phyloP scores from a whole-genome alignment of 768 basidiomycete genomes.

The Tricholoma furcatifolium region DNA sequence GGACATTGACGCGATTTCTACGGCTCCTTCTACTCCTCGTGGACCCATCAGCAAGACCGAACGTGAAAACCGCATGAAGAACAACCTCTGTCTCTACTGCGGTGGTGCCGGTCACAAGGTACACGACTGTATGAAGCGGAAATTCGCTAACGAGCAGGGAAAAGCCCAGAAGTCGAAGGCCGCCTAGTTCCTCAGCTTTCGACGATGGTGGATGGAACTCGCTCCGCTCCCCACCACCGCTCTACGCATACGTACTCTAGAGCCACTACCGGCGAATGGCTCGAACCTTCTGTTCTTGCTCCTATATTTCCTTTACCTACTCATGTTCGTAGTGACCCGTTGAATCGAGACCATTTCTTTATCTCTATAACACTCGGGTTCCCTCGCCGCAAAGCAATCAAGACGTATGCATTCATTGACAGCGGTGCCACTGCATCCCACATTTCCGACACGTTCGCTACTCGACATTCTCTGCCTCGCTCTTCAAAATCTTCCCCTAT shows the following conservation, averaged over 20 bases:
- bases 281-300: conserved; percentile 13
- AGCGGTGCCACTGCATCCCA: conserved; percentile 33
- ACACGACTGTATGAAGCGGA: conserved; percentile 24
- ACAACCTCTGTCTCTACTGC: conserved; percentile 36
- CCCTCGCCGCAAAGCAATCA: conserved; percentile 28
- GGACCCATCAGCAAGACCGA: conserved; percentile 28
- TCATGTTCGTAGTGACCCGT: conserved; percentile 10
- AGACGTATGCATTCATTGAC: conserved; percentile 36
- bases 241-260: conserved; percentile 17
- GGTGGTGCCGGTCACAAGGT: conserved; percentile 27
- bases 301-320: conserved; percentile 20
- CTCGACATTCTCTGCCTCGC: conserved; percentile 31
- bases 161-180: conserved; percentile 28
- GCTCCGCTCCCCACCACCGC: conserved; percentile 11
- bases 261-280: conserved; percentile 17
- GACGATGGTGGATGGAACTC: conserved; percentile 23
- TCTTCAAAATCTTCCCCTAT: conserved; percentile 27
- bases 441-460: conserved; percentile 32
- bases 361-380: conserved; percentile 27
- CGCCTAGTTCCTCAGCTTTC: conserved; percentile 27
- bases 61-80: conserved; percentile 17
- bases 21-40: conserved; percentile 7
- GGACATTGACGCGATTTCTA: conserved; percentile 28
- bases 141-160: conserved; percentile 14
- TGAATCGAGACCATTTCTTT: conserved; percentile 25